Evolutionary conservation across 148 eudicot species (phyloP).

Genomic region (Persicaria maculosa): DNA sequence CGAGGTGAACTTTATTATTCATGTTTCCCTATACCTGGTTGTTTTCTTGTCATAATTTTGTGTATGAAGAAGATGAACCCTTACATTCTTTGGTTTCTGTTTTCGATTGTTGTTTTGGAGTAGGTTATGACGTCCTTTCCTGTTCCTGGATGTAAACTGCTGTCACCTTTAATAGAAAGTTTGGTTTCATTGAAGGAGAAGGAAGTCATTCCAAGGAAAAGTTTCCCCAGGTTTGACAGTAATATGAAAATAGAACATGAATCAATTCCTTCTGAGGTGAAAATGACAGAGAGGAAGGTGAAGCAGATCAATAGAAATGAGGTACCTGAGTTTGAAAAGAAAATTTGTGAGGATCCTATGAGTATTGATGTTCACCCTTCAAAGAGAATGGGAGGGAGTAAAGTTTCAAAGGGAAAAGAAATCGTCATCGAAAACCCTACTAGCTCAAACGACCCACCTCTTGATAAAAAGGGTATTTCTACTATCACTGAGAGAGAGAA

Average conservation of each 20-base stretch:
- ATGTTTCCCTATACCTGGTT: background rate
- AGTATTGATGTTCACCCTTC: slow-evolving; percentile 14
- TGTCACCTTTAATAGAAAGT: slow-evolving; percentile 34
- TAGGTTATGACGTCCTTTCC: slow-evolving; percentile 38
- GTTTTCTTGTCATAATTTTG: background rate
- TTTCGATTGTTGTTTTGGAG: slow-evolving; percentile 7
- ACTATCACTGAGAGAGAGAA: background rate
- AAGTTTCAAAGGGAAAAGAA: slow-evolving; percentile 12
- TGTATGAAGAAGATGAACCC: background rate
- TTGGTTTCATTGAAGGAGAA: slow-evolving; percentile 17
- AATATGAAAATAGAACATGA: slow-evolving; percentile 13
- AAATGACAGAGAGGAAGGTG: slow-evolving; percentile 18
- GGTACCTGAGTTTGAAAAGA: slow-evolving; percentile 16
- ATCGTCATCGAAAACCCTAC: slow-evolving; percentile 11
- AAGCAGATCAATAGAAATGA: slow-evolving; percentile 17
- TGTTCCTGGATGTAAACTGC: slow-evolving; percentile 17
- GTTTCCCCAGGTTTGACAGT: background rate
- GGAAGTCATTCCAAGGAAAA: slow-evolving; percentile 14
- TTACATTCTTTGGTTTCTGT: background rate
- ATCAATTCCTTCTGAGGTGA: slow-evolving; percentile 12
- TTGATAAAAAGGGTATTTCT: slow-evolving; percentile 15
- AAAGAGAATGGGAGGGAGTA: slow-evolving; percentile 19
- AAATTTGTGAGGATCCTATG: slow-evolving; percentile 15
- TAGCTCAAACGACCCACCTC: slow-evolving; percentile 9
- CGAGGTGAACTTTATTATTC: slow-evolving; percentile 28